Evolutionary conservation across 2,329 filamentous ascomycete genomes (phyloP), one percentile per base, ranked within the genome.

Genomic region (Fusarium torulosum): DNA sequence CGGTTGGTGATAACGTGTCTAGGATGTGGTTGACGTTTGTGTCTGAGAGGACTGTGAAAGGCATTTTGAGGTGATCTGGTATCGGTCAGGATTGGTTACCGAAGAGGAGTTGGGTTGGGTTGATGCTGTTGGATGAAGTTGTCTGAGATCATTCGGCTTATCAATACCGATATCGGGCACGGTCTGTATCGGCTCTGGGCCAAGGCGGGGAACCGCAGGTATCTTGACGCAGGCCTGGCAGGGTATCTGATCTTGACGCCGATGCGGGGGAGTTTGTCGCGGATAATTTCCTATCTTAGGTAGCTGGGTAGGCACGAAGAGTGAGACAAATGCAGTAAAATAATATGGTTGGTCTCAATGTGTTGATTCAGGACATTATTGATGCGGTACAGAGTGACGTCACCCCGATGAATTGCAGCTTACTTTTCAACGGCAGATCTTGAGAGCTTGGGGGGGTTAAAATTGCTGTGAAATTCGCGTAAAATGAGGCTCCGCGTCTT

Each of bases 21-120:
- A 74, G 58, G 35, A 74, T 71, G 19, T 70, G 57, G n/a, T 63
- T 70, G 17, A 74, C 59, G 23, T 74, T 68, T 7, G 40, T 7
- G 21, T 74, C 66, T 5, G 71, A 70, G 14, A 74, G 70, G 6
- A 74, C 66, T 6, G 72, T 74, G 35, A 74, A 74, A 4, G 70
- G 5, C 72, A 74, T 74, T 4, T 55, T 43, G 17, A 3, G 3
- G 1, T 4, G 4, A 7, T 2, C 4, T n/a, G 7, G 14, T 23
- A 7, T 6, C 15, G 14, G 6, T 15, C 6, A 6, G 29, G 15
- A 3, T 6, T 33, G 13, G 29, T 14, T 15, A 7, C 15, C 10
- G 10, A 33, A 15, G 14, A 33, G 29, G 4, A 6, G 10, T 31
- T 7, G 14, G 29, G 13, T 15, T 33, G 14, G 29, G 29, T 13